These are phyloP conservation scores for Agarophyton chilense DNA, from an alignment of 23 red algal species.

Conservation along the genomic window DNA sequence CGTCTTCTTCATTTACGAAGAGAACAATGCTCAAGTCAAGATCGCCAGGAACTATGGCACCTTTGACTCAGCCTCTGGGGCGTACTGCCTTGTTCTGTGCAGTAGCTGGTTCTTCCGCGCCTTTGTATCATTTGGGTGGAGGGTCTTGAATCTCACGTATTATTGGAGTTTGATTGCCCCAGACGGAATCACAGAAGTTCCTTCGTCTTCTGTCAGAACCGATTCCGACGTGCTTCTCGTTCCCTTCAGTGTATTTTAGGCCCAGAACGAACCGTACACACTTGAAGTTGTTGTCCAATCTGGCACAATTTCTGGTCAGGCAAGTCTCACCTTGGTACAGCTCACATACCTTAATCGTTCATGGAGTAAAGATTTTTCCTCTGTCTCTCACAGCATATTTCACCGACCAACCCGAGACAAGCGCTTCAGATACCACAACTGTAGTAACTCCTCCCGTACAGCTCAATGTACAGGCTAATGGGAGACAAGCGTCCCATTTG, in stretches of 20 bases:
- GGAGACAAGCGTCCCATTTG: constrained; percentile 8
- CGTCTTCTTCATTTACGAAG: too few relatives aligned
- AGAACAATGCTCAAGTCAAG: too few relatives aligned
- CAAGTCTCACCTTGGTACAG: constrained; percentile 23
- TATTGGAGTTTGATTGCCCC: constrained; percentile 39
- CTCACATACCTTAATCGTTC: constrained; percentile 44
- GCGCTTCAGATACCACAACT: constrained; percentile 27
- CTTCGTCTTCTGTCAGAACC: background rate
- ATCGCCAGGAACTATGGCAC: too few relatives aligned
- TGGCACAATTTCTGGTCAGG: background rate
- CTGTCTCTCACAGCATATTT: constrained; percentile 48
- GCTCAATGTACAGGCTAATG: constrained; percentile 42
- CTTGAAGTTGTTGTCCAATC: constrained; percentile 42
- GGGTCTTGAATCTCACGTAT: constrained; percentile 35
- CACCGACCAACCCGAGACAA: constrained; percentile 43
- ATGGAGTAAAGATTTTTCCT: constrained; percentile 55
- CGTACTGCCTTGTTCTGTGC: too few relatives aligned
- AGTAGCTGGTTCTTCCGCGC: constrained; percentile 65
- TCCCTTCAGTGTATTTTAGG: constrained; percentile 23
- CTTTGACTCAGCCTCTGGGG: too few relatives aligned
- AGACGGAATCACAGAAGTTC: constrained; percentile 1
- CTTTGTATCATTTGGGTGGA: background rate
- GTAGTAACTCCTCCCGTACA: constrained; percentile 45
- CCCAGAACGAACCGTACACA: constrained; percentile 26
- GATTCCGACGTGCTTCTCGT: constrained; percentile 30